Conservation (phyloP, 2,329 filamentous ascomycete species). For the Botrytis byssoidea region DNA sequence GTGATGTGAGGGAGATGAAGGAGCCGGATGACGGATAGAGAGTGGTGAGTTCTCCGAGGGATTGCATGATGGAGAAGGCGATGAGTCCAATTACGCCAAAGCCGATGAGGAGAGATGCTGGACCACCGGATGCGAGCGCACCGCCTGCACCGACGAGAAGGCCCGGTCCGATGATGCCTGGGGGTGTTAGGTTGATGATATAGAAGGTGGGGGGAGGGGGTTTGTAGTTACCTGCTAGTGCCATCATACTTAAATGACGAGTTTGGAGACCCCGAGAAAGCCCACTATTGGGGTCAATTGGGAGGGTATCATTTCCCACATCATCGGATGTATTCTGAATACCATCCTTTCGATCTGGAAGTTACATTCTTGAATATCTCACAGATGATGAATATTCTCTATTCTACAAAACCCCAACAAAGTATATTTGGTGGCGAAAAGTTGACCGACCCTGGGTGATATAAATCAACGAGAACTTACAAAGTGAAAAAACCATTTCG, state of each 20-base stretch:
- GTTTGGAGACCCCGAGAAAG: conserved; percentile 69
- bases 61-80: conserved; percentile 58
- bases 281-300: conserved; percentile 56
- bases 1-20: conserved; percentile 67
- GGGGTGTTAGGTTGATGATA: background rate
- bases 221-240: conserved; percentile 45
- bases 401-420: background rate
- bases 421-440: background rate
- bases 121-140: conserved; percentile 66
- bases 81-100: conserved; percentile 71
- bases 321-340: background rate
- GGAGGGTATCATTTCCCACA: background rate
- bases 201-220: background rate
- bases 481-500: background rate
- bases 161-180: conserved; percentile 61
- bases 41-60: conserved; percentile 71
- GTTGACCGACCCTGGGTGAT: background rate
- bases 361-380: background rate
- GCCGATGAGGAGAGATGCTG: conserved; percentile 69
- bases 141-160: conserved; percentile 70
- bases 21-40: conserved; percentile 69
- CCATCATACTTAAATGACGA: conserved; percentile 67
- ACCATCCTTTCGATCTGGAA: background rate
- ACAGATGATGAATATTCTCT: background rate
- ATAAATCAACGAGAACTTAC: background rate